Base-by-base conservation (phyloP, 108 stramenopile genomes). In the Epipyxis sp. region DNA sequence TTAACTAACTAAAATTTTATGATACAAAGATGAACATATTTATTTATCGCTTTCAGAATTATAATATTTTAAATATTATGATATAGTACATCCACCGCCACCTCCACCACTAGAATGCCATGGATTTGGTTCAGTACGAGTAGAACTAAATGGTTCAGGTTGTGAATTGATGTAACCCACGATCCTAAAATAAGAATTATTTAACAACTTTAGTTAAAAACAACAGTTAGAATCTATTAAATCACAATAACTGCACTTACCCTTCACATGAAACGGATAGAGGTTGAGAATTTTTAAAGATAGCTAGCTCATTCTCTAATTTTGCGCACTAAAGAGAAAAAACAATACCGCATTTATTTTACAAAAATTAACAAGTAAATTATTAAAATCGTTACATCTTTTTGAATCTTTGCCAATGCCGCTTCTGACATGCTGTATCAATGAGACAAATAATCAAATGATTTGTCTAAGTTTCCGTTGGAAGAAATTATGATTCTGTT, bases 351-450 rank as follows among this genome's bases (percentile, higher is more conserved):
- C 20, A 65, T 16, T 32, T 6, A 29, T 13, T 37, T 35, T 3
- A 65, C 25, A 25, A 65, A 10, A 32, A 65, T 35, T 6, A 29
- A 65, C 20, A 6, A 29, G 35, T 13, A 32, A 29, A 10, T 20
- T 25, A 25, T 6, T 16, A 65, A 25, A 37, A 6, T 29, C 20
- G 30, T 65, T 25, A 65, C 61, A 65, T 65, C 61, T 32, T 65
- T 65, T 65, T 65, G 61, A 37, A 65, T 65, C 34, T 65, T 65
- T 13, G 27, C 34, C 34, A 65, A 65, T 16, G 61, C 61, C 34
- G 61, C 61, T 37, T 65, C 61, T 29, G 61, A 65, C 61, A 65
- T 65, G 46, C 20, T 50, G 46, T n/a, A n/a, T n/a, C n/a, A n/a
- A n/a, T n/a, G n/a, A n/a, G n/a, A n/a, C n/a, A n/a, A n/a, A n/a